Percentiles rank a stretch among this genome's conserved stretches.
Conservation (phyloP, 2,329 filamentous ascomycete species). For the Penicillium occitanis region DNA sequence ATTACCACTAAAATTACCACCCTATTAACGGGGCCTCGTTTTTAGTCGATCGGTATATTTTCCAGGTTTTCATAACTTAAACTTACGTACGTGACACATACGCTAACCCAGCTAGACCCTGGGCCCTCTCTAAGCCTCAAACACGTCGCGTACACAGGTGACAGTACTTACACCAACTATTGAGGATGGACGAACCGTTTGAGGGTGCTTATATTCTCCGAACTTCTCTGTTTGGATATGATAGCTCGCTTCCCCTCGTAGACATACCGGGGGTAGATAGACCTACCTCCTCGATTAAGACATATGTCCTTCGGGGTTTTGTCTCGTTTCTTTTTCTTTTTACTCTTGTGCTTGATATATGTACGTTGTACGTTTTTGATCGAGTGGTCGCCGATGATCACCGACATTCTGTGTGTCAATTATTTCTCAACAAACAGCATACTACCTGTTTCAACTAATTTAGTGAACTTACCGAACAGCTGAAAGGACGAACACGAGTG, state of each 20-base stretch:
- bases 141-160: neutral
- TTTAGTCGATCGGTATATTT: too few relatives aligned
- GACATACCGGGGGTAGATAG: neutral
- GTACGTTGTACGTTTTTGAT: neutral
- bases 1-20: too few relatives aligned
- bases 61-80: too few relatives aligned
- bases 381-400: neutral
- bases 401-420: neutral
- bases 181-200: neutral
- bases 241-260: neutral
- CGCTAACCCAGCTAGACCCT: neutral
- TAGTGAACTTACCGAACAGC: neutral
- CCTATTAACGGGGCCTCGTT: too few relatives aligned
- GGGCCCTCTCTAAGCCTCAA: conserved; percentile 11
- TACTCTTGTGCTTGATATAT: neutral
- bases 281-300: neutral
- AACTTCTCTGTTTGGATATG: neutral
- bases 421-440: neutral
- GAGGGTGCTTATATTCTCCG: neutral
- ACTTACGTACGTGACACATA: neutral
- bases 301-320: neutral
- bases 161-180: neutral
- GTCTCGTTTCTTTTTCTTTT: neutral
- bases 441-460: neutral
- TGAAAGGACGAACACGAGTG: neutral